Base-by-base conservation (phyloP, 805 yeast genomes). In the Yamadazyma sp. region DNA sequence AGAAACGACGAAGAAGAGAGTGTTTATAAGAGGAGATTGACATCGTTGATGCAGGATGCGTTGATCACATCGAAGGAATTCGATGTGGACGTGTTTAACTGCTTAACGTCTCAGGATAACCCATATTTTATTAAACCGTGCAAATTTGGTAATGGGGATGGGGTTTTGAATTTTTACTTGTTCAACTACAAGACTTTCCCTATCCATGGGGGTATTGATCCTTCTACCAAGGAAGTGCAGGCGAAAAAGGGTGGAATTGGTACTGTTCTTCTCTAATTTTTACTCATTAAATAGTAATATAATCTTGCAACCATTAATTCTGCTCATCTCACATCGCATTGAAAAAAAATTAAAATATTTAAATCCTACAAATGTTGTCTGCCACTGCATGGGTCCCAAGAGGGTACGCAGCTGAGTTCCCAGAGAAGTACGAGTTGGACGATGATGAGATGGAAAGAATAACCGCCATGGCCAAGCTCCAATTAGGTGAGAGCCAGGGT, bases 311-410 rank as follows among this genome's bases (percentile, higher is more conserved):
- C 14, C 8, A 13, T 25, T 20, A 25, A 8, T 30, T 32, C 29
- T 19, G 28, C 41, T 26, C 37, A 40, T 35, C 46, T 39, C 45
- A 29, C 37, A 33, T 14, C 31, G 28, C 24, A 24, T 12, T 25
- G 15, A 13, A 33, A 33, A 34, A 42, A 46, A 13, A 36, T 12
- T 25, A 12, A 25, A 93, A 81, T 88, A 45, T 85, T 96, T 24
- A n/a, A 28, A 42, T 17, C 39, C 20, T 21, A 19, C 49, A 7
- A 31, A 89, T 90, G 96, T 83, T 91, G 47, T 88, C 99, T 26
- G 84, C 97, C 18, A 81, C 93, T 33, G 70, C 82, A 35, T 93
- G 99, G 98, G 96, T 91, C 16, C 97, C 98, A 34, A 78, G 96
- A 54, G 99, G 99, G 4, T 84, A 74, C 60, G 95, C 99, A 19